Base-by-base conservation (phyloP, 179 eudicot genomes). In the Heliamphora ciliata region DNA sequence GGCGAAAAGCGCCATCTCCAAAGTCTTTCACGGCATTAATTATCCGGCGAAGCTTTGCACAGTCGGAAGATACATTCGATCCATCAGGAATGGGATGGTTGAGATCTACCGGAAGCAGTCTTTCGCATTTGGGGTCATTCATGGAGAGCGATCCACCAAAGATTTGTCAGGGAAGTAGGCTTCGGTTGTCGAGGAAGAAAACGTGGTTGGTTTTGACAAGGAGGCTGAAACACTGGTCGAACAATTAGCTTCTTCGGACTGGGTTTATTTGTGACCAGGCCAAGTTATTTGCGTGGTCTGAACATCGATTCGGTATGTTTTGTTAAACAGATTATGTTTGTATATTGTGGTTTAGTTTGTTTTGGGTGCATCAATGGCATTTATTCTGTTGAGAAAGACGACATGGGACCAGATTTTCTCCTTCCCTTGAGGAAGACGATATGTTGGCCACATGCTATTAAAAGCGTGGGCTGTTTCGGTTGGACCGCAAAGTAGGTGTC, bases 171-270 rank as follows among this genome's bases (percentile, higher is more conserved):
- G 71, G 48, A 83, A 65, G 60, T 71, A 65, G 61, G 54, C 58
- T 14, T 73, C 81, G 14, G 54, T 70, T 7, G 81, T 83, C 4
- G 85, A 83, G 76, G 82, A 83, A 71, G 85, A 83, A 60, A 61
- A 83, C 5, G 81, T 78, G 9, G 70, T 83, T 2, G 85, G 85
- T 1, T 83, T 83, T 21, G 82, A 78, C 15, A 50, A 61, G 63
- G 85, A 78, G 44, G 82, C 85, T 0, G 56, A 83, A 54, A 74
- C 31, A 1, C 51, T 83, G 8, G 60, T 83, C 21, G 21, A 56
- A 48, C 81, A 56, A n/a, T 61, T 83, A 31, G 40, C 40, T 31
- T 31, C 40, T 31, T 31, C 40, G 40, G 40, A 31, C 40, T 31
- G 40, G 40, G 40, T 31, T 31, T 31, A 31, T 31, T 31, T 31